Percentiles rank a stretch among this genome's conserved stretches.
Conservation (phyloP, 2,329 filamentous ascomycete genomes). For the Septoria linicola region DNA sequence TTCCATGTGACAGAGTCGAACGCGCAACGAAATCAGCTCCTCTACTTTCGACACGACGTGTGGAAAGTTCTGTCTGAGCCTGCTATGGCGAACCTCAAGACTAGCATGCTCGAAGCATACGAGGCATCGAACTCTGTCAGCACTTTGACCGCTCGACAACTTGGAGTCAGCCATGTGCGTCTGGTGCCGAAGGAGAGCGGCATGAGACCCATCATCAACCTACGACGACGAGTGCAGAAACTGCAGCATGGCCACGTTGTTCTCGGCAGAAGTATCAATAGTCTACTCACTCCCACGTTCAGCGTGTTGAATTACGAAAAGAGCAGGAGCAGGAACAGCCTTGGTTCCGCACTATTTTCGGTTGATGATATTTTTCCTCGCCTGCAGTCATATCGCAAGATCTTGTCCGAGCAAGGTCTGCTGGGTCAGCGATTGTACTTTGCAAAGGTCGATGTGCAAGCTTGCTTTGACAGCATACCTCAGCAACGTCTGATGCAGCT, state of each 20-base stretch:
- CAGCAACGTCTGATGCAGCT: slow-evolving; percentile 71
- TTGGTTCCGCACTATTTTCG: slow-evolving; percentile 81
- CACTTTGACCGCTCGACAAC: slow-evolving; percentile 59
- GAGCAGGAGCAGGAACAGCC: slow-evolving; percentile 49
- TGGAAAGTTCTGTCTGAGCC: slow-evolving; percentile 79
- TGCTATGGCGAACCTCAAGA: slow-evolving; percentile 65
- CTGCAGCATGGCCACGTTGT: slow-evolving; percentile 53
- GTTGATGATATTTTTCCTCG: slow-evolving; percentile 75
- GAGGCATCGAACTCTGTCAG: slow-evolving; percentile 55
- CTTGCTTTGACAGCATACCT: slow-evolving; percentile 94
- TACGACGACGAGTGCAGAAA: slow-evolving; percentile 63
- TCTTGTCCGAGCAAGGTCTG: slow-evolving; percentile 41
- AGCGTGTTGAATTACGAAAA: slow-evolving; percentile 77
- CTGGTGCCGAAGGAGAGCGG: slow-evolving; percentile 76
- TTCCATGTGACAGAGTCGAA: slow-evolving; percentile 96
- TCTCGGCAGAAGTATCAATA: slow-evolving; percentile 67
- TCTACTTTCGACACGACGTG: slow-evolving; percentile 92
- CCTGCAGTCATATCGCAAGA: slow-evolving; percentile 66
- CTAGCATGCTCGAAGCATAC: slow-evolving; percentile 76
- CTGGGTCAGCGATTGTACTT: slow-evolving; percentile 65
- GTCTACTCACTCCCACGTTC: slow-evolving; percentile 69
- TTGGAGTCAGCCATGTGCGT: slow-evolving; percentile 77
- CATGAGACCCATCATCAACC: slow-evolving; percentile 83
- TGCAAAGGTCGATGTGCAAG: slow-evolving; percentile 86
- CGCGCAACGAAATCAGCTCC: slow-evolving; percentile 73